Conservation (phyloP, 2,329 filamentous ascomycete species). For the Xylariaceae sp. region DNA sequence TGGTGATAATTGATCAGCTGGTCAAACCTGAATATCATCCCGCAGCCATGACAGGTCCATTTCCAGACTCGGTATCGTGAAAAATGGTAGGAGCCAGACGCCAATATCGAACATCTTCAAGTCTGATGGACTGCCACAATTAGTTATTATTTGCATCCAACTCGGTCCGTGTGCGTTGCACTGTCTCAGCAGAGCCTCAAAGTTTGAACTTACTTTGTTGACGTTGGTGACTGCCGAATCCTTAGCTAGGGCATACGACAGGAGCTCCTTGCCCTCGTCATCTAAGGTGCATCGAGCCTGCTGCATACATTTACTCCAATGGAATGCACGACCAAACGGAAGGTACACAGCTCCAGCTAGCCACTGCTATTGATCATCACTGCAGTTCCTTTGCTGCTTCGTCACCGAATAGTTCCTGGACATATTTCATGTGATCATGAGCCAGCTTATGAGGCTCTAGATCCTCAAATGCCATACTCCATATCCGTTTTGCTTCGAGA, state of each 20-base stretch:
- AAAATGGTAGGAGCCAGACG: too few relatives aligned
- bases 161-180: neutral
- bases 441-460: conserved; percentile 23
- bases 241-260: neutral
- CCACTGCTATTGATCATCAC: neutral
- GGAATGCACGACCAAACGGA: too few relatives aligned
- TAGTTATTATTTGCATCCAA: too few relatives aligned
- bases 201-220: neutral
- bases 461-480: conserved; percentile 33
- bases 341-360: neutral
- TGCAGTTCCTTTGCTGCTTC: conserved; percentile 11
- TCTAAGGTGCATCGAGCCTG: neutral
- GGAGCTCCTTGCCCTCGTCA: neutral
- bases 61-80: too few relatives aligned
- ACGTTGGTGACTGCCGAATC: neutral
- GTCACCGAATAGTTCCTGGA: conserved; percentile 25
- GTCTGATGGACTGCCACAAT: too few relatives aligned
- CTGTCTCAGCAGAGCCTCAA: neutral
- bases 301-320: too few relatives aligned
- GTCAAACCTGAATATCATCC: too few relatives aligned
- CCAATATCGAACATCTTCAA: too few relatives aligned
- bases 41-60: too few relatives aligned
- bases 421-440: conserved; percentile 22
- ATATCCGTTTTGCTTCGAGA: conserved; percentile 30
- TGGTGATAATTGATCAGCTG: too few relatives aligned